These are phyloP conservation scores for Myxozyma sirexii DNA, from an alignment of 805 yeast species.

Conservation along the genomic window DNA sequence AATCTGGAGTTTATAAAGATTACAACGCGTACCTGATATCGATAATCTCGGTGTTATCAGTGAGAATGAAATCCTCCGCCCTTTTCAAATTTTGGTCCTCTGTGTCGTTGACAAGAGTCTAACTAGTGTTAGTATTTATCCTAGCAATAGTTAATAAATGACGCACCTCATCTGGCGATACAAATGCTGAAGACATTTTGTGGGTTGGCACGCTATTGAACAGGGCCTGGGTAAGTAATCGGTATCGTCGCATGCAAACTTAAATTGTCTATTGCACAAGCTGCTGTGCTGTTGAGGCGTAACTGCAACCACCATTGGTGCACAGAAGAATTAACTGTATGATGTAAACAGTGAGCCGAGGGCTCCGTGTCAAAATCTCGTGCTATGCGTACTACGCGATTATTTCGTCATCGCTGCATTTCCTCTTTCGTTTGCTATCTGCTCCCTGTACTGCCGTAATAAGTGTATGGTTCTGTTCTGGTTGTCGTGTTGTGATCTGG, in stretches of 20 bases:
- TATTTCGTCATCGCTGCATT: not conserved
- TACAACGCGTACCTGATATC: constrained; percentile 26
- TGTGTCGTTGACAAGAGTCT: constrained; percentile 23
- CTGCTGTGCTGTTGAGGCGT: not conserved
- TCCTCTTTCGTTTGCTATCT: no score
- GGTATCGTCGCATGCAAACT: no score
- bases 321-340: not conserved
- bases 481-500: no score
- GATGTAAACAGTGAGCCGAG: constrained; percentile 2
- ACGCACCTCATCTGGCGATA: not conserved
- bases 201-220: not conserved
- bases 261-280: not conserved
- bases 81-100: constrained; percentile 16
- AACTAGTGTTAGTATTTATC: no score
- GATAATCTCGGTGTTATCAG: constrained; percentile 28
- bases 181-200: not conserved
- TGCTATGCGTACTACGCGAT: not conserved
- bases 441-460: not conserved
- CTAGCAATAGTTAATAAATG: no score
- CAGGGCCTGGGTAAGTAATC: no score
- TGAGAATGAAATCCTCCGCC: constrained; percentile 8
- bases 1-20: not conserved
- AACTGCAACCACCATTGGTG: not conserved
- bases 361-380: not conserved
- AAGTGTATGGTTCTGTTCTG: not conserved